Percentiles rank a stretch among this genome's conserved stretches.
phyloP scores from a whole-genome alignment of 108 stramenopile species.

The Tribonema minus region DNA sequence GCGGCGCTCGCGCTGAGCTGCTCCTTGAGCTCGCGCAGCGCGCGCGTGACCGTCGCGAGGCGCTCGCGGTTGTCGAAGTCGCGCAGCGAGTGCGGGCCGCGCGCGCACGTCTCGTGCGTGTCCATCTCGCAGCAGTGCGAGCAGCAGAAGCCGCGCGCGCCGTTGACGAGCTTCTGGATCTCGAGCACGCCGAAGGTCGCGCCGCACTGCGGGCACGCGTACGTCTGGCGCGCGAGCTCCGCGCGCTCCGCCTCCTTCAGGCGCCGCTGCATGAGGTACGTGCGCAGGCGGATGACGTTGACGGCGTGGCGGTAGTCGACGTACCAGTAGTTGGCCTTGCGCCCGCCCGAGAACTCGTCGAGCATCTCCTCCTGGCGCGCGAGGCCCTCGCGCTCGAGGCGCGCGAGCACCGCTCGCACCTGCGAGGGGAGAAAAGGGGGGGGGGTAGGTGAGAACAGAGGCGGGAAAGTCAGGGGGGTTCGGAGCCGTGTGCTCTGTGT shows the following conservation, averaged over 20 bases:
- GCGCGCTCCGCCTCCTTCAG: conserved; percentile 8
- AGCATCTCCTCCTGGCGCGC: conserved; percentile 12
- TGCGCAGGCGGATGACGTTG: conserved; percentile 14
- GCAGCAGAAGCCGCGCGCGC: conserved; percentile 38
- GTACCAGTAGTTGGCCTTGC: conserved; percentile 39
- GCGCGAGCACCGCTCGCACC: too few relatives aligned
- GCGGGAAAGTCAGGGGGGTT: too few relatives aligned
- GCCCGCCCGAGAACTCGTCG: conserved; percentile 25
- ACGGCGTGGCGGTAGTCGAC: conserved; percentile 33
- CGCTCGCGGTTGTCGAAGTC: conserved; percentile 21
- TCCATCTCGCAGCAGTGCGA: conserved; percentile 38
- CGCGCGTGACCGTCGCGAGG: conserved; percentile 8
- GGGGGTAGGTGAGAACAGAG: too few relatives aligned
- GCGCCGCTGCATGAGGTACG: conserved; percentile 15
- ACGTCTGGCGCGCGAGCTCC: conserved; percentile 14
- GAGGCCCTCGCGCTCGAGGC: conserved; percentile 21
- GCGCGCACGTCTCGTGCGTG: conserved; percentile 1
- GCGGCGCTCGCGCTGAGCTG: conserved; percentile 11
- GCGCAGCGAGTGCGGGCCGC: conserved; percentile 8
- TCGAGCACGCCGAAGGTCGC: conserved; percentile 34
- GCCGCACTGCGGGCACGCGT: conserved; percentile 33
- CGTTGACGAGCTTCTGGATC: conserved; percentile 27
- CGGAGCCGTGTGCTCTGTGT: too few relatives aligned
- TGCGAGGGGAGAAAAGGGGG: too few relatives aligned
- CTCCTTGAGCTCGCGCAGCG: conserved; percentile 19